Evolutionary conservation across 1,139 yeast genomes (phyloP).

Genomic region (Yamadazyma triangularis): DNA sequence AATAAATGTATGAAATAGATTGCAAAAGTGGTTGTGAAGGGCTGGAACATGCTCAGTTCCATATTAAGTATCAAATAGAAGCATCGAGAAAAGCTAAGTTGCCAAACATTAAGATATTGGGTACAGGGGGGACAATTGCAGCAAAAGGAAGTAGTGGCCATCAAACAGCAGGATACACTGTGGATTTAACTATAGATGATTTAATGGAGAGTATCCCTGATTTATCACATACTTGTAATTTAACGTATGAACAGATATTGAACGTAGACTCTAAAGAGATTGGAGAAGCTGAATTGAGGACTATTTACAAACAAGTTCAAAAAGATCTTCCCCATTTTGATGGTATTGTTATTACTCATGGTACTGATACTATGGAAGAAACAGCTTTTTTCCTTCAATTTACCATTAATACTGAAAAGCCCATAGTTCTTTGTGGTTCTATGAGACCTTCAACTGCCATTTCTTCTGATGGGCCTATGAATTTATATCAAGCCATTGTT

Average conservation of each 20-base stretch:
- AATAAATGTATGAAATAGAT: no score
- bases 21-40: slow-evolving; percentile 9
- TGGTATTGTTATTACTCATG: slow-evolving; percentile 65
- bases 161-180: slow-evolving; percentile 66
- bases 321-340: slow-evolving; percentile 45
- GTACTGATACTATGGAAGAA: slow-evolving; percentile 70
- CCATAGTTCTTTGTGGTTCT: slow-evolving; percentile 65
- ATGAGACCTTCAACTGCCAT: slow-evolving; percentile 72
- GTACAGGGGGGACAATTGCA: slow-evolving; percentile 75
- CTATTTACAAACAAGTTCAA: slow-evolving; percentile 36
- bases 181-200: slow-evolving; percentile 63
- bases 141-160: slow-evolving; percentile 54
- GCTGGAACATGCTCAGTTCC: slow-evolving; percentile 12
- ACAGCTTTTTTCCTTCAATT: slow-evolving; percentile 65
- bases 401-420: slow-evolving; percentile 52
- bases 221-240: slow-evolving; percentile 50
- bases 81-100: slow-evolving; percentile 13
- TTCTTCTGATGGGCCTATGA: slow-evolving; percentile 72
- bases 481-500: slow-evolving; percentile 63
- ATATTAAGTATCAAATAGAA: slow-evolving; percentile 14
- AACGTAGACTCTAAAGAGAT: slow-evolving; percentile 65
- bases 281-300: slow-evolving; percentile 35
- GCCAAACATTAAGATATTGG: slow-evolving; percentile 54
- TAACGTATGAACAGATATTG: slow-evolving; percentile 62
- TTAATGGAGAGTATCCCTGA: slow-evolving; percentile 58